Evolutionary conservation across 352 stramenopile genomes (phyloP).

Genomic region (Phytophthora pinifolia): DNA sequence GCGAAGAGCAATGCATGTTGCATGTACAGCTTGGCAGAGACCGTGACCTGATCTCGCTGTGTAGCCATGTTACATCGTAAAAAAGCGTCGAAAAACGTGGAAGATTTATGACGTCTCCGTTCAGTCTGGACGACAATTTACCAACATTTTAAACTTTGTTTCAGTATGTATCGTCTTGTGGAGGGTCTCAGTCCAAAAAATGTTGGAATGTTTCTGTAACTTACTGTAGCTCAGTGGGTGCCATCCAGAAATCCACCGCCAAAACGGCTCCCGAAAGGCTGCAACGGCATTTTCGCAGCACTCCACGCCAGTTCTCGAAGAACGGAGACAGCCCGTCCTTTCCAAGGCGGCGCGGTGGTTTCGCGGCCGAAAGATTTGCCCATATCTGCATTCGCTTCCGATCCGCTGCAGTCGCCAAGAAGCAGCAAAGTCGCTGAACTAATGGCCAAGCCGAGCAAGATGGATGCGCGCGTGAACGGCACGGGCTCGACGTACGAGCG

Average conservation of each 20-base stretch:
- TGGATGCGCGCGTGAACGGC: constrained; percentile 27
- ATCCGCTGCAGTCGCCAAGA: not conserved
- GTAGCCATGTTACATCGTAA: constrained; percentile 20
- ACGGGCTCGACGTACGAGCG: constrained; percentile 76
- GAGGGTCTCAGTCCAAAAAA: too few relatives aligned
- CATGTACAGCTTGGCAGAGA: too few relatives aligned
- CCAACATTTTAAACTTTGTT: constrained; percentile 11
- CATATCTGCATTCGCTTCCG: constrained; percentile 28
- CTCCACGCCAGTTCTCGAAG: constrained; percentile 8
- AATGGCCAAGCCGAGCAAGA: constrained; percentile 71
- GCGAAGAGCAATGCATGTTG: too few relatives aligned
- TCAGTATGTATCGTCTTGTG: constrained; percentile 9
- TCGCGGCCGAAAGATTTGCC: constrained; percentile 30
- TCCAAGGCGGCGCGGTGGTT: constrained; percentile 13
- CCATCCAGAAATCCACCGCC: constrained; percentile 2
- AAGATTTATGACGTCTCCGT: constrained; percentile 16
- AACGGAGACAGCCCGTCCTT: constrained; percentile 15
- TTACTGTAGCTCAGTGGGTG: not conserved
- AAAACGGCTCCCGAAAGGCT: constrained; percentile 28
- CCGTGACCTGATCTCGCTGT: not conserved
- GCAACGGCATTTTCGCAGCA: constrained; percentile 29
- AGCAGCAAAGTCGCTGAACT: not conserved
- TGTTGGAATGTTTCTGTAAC: too few relatives aligned
- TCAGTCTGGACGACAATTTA: constrained; percentile 1
- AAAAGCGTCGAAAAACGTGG: constrained; percentile 9